A percentile compares a stretch with the other conserved stretches of the same genome.
These are phyloP conservation scores for Nakaseomyces glabratus DNA, from an alignment of 1,139 yeast species.

Conservation along the genomic window DNA sequence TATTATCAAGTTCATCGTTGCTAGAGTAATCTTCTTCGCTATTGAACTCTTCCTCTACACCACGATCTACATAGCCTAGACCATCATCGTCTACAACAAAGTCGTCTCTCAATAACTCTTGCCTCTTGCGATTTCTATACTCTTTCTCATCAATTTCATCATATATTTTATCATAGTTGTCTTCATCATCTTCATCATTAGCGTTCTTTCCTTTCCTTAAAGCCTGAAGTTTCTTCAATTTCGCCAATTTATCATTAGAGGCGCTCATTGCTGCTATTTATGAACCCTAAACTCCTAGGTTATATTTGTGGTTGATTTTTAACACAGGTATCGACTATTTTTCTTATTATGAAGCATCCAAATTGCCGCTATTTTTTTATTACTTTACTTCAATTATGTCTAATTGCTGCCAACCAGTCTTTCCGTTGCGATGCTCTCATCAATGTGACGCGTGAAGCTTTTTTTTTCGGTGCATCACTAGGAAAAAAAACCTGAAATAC, in stretches of 20 bases:
- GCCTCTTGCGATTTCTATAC: constrained; percentile 66
- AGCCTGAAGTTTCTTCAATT: constrained; percentile 21
- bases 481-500: too few species aligned
- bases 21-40: constrained; percentile 26
- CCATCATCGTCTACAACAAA: constrained; percentile 92
- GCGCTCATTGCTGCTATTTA: too few species aligned
- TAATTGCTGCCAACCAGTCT: too few species aligned
- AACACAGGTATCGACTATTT: too few species aligned
- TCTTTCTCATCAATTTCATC: constrained; percentile 82
- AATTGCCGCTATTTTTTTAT: too few species aligned
- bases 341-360: too few species aligned
- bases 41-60: constrained; percentile 70
- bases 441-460: too few species aligned
- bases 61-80: constrained; percentile 75
- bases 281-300: too few species aligned
- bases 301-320: too few species aligned
- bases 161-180: constrained; percentile 44
- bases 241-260: constrained; percentile 21
- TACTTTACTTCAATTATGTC: too few species aligned
- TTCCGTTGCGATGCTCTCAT: too few species aligned
- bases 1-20: constrained; percentile 27
- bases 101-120: constrained; percentile 77
- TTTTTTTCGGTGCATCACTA: too few species aligned
- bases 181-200: constrained; percentile 15
- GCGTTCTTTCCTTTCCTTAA: constrained; percentile 17